Evolutionary conservation across 306 rosid genomes (phyloP), one percentile per base, ranked within the genome.

Genomic region (Malus sylvestris): DNA sequence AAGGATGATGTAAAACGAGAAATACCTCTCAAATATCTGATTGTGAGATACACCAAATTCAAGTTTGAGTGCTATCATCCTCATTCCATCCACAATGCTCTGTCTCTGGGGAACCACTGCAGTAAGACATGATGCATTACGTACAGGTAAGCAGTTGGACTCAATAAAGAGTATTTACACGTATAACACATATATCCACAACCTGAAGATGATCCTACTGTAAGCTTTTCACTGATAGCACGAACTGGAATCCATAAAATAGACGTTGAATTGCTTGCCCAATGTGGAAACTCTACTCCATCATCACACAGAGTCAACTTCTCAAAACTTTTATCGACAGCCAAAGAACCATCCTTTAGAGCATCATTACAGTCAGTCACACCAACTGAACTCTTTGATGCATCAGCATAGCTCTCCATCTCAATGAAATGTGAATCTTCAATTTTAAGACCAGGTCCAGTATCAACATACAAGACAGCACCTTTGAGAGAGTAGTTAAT

Each of bases 201-300:
- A 95, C 99, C 99, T 92, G 97, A 85, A 81, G 92, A 91, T 55
- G 99, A 92, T 79, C 96, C 97, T 87, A 85, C 89, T 67, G 89
- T 88, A 74, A 89, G 96, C 66, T 81, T 79, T 73, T 92, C 99
- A 55, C 90, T 82, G 80, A 82, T 80, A 76, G 96, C 96, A 78
- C 77, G 80, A 73, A 95, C 59, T 76, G 96, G 91, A 83, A 95
- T 90, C 99, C 99, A 95, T 68, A 95, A 84, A 84, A 88, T 86
- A 86, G 99, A 89, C 72, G 90, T 81, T 68, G 66, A 68, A 73
- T 88, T 87, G 86, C 91, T 95, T 70, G 99, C 98, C 99, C 99
- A 95, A 79, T 87, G 86, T n/a, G 99, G 99, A 86, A 95, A 91
- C 83, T 81, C 91, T 75, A 95, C 83, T 91, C 86, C 87, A 68